Evolutionary conservation across 208 protist species (phyloP), one percentile per base, ranked within the genome.

Genomic region (Acanthamoeba triangularis): DNA sequence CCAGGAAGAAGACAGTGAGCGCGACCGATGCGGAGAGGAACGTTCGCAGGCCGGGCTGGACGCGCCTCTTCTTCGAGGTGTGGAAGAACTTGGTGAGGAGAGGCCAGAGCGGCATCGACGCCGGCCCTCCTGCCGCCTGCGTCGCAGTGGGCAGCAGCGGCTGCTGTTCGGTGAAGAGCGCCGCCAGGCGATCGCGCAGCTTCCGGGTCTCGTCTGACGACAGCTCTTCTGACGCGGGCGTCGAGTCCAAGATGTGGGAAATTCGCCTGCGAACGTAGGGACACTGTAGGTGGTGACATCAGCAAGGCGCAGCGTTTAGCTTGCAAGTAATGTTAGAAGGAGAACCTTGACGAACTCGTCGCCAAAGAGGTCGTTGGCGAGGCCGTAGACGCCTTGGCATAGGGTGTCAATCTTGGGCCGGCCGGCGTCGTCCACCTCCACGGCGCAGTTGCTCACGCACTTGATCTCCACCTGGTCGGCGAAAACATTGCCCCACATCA

Each of bases 361-460:
- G 69, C 69, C 69, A 3, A 78, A n/a, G n/a, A 78, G 69, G 10
- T 78, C 69, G 69, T 78, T 78, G 8, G 69, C 69, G 16, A 78
- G 69, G 69, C 69, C 69, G 30, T 44, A 78, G 37, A 78, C 37
- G 33, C 69, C 69, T 6, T 23, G n/a, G 3, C 16, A 44, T 3
- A 78, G 69, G n/a, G 69, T 78, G 1, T 78, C 69, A 3, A 78
- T 41, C 23, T 44, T 41, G 30, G 69, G 69, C 69, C 69, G 6
- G 30, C 69, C 69, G 16, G n/a, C 69, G n/a, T 35, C 69, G 37
- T 78, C 69, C 69, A 35, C 33, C 30, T 78, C 69, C 11, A 78
- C 69, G n/a, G 69, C 69, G 69, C 69, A 78, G 69, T 78, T 78
- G 69, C 69, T 78, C 69, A 78, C 69, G 37, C 69, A 78, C 23